These are phyloP conservation scores for Dactylellina leptospora DNA, from an alignment of 2,329 filamentous ascomycete species.

Conservation along the genomic window DNA sequence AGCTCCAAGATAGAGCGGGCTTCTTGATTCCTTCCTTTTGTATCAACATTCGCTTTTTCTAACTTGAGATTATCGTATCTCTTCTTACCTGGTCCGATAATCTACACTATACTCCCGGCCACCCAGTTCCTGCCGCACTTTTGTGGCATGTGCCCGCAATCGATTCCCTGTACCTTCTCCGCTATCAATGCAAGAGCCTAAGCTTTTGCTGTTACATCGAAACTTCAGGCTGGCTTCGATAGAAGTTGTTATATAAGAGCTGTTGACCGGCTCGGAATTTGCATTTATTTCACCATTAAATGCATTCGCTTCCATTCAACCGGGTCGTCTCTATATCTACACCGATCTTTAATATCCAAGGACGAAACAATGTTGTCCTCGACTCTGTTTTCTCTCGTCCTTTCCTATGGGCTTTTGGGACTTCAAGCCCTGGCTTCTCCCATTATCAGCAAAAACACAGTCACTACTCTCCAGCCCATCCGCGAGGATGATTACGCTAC, in stretches of 20 bases:
- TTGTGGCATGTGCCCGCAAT: slow-evolving; percentile 23
- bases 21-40: slow-evolving; percentile 38
- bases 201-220: no score
- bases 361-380: slow-evolving; percentile 43
- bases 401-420: slow-evolving; percentile 41
- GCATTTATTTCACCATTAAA: slow-evolving; percentile 13
- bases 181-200: no score
- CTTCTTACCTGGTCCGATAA: slow-evolving; percentile 1
- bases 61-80: slow-evolving; percentile 17
- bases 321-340: slow-evolving; percentile 10
- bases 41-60: slow-evolving; percentile 26
- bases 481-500: slow-evolving; percentile 27
- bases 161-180: background rate
- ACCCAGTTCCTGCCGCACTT: slow-evolving; percentile 5
- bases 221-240: background rate
- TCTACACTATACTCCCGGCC: background rate
- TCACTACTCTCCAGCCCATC: slow-evolving; percentile 18
- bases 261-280: slow-evolving; percentile 2
- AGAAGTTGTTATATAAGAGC: slow-evolving; percentile 30
- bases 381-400: slow-evolving; percentile 29
- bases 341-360: slow-evolving; percentile 15
- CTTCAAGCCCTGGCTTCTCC: slow-evolving; percentile 41
- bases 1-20: slow-evolving; percentile 26
- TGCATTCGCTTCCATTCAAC: slow-evolving; percentile 14
- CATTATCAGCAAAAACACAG: background rate